Conservation (phyloP, 371 early-diverging fungal species). For the Capillidium rhysosporum region DNA sequence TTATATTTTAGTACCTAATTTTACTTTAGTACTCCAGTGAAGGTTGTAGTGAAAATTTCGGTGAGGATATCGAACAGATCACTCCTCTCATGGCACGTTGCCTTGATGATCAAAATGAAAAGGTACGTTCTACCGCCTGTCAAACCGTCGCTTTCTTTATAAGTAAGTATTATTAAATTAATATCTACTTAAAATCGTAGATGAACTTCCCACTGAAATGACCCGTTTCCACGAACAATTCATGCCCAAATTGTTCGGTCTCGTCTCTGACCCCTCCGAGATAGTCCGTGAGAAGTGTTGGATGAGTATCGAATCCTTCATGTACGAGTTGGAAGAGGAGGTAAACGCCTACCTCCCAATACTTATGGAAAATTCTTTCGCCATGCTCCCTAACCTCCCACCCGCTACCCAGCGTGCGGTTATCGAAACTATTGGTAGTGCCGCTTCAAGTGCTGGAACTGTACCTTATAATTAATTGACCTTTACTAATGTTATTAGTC, state of each 20-base stretch:
- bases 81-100: conserved; percentile 49
- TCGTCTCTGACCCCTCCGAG: conserved; percentile 49
- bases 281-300: conserved; percentile 59
- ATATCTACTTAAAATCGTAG: no score
- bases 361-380: conserved; percentile 57
- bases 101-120: conserved; percentile 51
- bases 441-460: conserved; percentile 64
- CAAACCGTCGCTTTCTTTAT: conserved; percentile 56
- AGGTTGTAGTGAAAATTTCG: conserved; percentile 67
- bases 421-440: conserved; percentile 67
- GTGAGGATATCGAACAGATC: conserved; percentile 46
- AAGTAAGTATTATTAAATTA: neutral
- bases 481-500: neutral
- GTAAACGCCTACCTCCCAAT: conserved; percentile 60
- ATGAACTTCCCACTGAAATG: conserved; percentile 42
- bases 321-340: conserved; percentile 52
- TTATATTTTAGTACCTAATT: no score
- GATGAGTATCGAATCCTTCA: conserved; percentile 67
- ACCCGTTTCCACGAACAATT: conserved; percentile 54
- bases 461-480: conserved; percentile 5
- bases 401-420: conserved; percentile 49
- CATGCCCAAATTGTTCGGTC: conserved; percentile 57
- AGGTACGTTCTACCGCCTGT: conserved; percentile 73
- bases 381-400: conserved; percentile 37
- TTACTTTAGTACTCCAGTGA: conserved; percentile 24